These are phyloP conservation scores for Lactarius evosmus DNA, from an alignment of 768 basidiomycete species.

Conservation along the genomic window DNA sequence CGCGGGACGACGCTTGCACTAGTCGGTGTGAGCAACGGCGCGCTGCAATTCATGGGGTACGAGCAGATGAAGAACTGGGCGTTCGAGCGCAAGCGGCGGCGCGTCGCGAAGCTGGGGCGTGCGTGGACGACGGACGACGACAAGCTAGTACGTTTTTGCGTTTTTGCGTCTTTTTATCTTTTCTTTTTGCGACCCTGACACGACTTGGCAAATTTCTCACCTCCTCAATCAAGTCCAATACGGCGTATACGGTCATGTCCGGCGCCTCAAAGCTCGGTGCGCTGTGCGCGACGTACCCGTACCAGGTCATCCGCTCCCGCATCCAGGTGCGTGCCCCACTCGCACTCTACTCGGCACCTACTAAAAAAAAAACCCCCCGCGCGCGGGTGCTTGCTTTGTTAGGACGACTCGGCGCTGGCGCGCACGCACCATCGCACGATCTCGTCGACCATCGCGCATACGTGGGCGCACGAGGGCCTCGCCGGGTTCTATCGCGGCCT, in stretches of 20 bases:
- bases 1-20: slow-evolving; percentile 86
- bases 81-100: slow-evolving; percentile 70
- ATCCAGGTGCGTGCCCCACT: slow-evolving; percentile 81
- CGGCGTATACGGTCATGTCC: slow-evolving; percentile 88
- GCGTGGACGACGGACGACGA: slow-evolving; percentile 71
- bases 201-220: too few species aligned
- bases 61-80: slow-evolving; percentile 94
- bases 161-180: slow-evolving; percentile 4
- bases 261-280: slow-evolving; percentile 80
- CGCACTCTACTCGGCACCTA: neutral
- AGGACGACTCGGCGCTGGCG: slow-evolving; percentile 55
- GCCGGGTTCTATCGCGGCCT: slow-evolving; percentile 93
- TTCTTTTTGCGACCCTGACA: slow-evolving; percentile 1
- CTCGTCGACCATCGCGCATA: slow-evolving; percentile 71
- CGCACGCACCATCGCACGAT: slow-evolving; percentile 73
- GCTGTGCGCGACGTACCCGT: slow-evolving; percentile 86
- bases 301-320: slow-evolving; percentile 93
- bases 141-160: slow-evolving; percentile 80
- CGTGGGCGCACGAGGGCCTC: slow-evolving; percentile 77
- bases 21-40: slow-evolving; percentile 91
- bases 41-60: slow-evolving; percentile 93
- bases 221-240: slow-evolving; percentile 86
- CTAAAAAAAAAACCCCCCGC: too few species aligned
- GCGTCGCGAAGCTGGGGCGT: slow-evolving; percentile 56
- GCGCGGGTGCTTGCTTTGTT: too few species aligned